Evolutionary conservation across 1,139 yeast species (phyloP).

Genomic region (Taiozyma sp.): DNA sequence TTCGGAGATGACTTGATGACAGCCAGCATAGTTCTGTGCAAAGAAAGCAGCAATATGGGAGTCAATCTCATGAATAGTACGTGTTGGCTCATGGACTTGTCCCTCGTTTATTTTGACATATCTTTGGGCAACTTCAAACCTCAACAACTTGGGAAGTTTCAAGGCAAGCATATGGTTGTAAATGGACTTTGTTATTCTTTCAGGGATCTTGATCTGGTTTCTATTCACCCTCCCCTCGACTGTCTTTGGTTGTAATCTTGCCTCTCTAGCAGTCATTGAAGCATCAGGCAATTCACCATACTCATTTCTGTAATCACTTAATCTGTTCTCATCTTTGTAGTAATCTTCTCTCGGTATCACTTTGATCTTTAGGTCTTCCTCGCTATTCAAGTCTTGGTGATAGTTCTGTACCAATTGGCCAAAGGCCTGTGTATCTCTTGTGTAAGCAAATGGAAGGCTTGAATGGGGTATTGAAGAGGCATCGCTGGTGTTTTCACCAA

Average conservation of each 20-base stretch:
- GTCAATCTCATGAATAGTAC: constrained; percentile 64
- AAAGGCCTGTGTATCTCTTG: constrained; percentile 33
- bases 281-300: constrained; percentile 27
- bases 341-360: constrained; percentile 29
- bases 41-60: constrained; percentile 82
- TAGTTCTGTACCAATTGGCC: constrained; percentile 46
- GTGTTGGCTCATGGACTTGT: constrained; percentile 48
- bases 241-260: constrained; percentile 29
- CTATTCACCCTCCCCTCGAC: constrained; percentile 45
- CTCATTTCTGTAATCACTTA: constrained; percentile 23
- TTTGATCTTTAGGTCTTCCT: constrained; percentile 25
- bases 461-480: constrained; percentile 1
- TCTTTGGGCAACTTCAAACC: constrained; percentile 52
- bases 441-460: constrained; percentile 30
- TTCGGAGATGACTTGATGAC: constrained; percentile 64
- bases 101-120: constrained; percentile 42
- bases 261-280: constrained; percentile 17
- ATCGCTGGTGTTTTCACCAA: neutral
- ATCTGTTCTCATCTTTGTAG: constrained; percentile 23
- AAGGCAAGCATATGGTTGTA: constrained; percentile 53
- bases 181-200: constrained; percentile 48
- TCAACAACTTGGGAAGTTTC: constrained; percentile 50
- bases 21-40: constrained; percentile 76
- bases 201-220: constrained; percentile 44
- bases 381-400: constrained; percentile 26